A percentile compares a stretch with the other conserved stretches of the same genome.
Conservation (phyloP, 306 rosid species). For the Quercus rubra region DNA sequence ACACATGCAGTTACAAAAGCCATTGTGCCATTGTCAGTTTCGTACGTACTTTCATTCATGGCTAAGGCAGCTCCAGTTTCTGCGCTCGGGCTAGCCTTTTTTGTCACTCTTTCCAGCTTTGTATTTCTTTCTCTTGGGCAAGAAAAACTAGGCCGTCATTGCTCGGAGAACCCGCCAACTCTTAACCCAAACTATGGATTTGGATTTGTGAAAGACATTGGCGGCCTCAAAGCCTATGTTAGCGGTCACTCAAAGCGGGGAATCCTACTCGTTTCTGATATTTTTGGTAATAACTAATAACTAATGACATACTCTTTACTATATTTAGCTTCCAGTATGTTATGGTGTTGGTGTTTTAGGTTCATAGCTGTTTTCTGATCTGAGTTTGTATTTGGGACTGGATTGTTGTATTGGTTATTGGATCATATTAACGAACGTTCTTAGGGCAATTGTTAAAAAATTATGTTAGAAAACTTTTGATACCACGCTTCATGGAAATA, state of each 20-base stretch:
- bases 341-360: background rate
- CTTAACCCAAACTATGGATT: background rate
- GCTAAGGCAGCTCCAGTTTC: background rate
- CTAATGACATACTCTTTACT: too few species aligned
- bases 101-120: background rate
- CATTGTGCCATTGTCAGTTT: too few species aligned
- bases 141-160: background rate
- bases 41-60: background rate
- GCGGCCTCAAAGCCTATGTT: background rate
- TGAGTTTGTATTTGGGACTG: background rate
- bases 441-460: too few species aligned
- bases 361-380: background rate
- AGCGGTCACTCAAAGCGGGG: background rate
- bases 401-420: too few species aligned
- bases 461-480: too few species aligned
- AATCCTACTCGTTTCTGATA: background rate
- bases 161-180: slow-evolving; percentile 1
- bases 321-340: background rate
- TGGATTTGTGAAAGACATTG: background rate
- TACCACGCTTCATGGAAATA: too few species aligned
- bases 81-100: background rate
- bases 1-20: too few species aligned
- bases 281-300: background rate
- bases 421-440: rapidly evolving
- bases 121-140: background rate